These are phyloP conservation scores for Verticillium nubilum DNA, from an alignment of 2,329 filamentous ascomycete species.

Conservation along the genomic window DNA sequence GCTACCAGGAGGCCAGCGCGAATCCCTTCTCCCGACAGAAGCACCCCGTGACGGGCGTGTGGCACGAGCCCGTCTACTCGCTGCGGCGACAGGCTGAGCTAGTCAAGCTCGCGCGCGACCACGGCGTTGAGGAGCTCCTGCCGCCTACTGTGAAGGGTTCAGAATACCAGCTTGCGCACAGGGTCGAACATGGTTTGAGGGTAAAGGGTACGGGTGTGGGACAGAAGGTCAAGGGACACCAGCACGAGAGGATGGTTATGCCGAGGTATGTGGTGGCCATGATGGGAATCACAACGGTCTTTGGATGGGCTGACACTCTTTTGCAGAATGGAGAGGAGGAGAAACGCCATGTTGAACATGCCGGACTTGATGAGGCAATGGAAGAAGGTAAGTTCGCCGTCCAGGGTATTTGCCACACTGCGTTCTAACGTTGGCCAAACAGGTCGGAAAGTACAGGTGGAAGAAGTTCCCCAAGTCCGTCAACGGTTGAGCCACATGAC, in stretches of 20 bases:
- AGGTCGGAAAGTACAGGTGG: conserved; percentile 53
- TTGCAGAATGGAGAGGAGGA: conserved; percentile 74
- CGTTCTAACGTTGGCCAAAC: conserved; percentile 24
- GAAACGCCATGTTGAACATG: conserved; percentile 93
- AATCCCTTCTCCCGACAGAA: conserved; percentile 82
- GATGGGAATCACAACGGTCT: background rate
- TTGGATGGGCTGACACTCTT: conserved; percentile 21
- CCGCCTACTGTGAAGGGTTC: conserved; percentile 73
- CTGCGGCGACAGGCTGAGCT: conserved; percentile 85
- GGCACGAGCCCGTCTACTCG: conserved; percentile 79
- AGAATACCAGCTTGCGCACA: conserved; percentile 61
- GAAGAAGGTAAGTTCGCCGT: conserved; percentile 69
- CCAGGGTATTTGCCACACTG: background rate
- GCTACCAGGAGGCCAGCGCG: conserved; percentile 50
- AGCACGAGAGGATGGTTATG: conserved; percentile 83
- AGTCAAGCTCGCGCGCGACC: conserved; percentile 73
- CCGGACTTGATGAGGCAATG: conserved; percentile 84
- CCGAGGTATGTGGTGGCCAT: conserved; percentile 48
- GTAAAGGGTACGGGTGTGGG: conserved; percentile 93
- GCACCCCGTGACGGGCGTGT: conserved; percentile 72
- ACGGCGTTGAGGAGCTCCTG: conserved; percentile 76
- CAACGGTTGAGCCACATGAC: conserved; percentile 17
- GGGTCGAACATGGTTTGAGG: conserved; percentile 72
- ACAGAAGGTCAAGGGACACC: conserved; percentile 91
- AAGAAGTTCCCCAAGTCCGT: conserved; percentile 50